These are phyloP conservation scores for Alternaria sp. DNA, from an alignment of 2,329 filamentous ascomycete species.

Conservation along the genomic window DNA sequence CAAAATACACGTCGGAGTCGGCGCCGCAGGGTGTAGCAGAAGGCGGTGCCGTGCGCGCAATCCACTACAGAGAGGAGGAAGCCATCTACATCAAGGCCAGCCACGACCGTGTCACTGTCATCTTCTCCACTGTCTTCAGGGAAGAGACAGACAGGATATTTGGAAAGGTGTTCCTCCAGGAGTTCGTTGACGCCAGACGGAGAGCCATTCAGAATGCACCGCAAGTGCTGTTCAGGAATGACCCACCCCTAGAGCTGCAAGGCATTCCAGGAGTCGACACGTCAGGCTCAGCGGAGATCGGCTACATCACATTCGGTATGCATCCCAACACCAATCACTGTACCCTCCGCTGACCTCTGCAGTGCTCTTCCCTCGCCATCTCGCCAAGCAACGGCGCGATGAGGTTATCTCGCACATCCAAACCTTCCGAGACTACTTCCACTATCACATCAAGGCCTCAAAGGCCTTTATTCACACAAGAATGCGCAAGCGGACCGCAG, in stretches of 20 bases:
- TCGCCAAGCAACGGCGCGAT: conserved; percentile 86
- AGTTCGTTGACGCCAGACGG: conserved; percentile 95
- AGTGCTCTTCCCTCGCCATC: conserved; percentile 96
- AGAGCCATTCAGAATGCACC: conserved; percentile 98
- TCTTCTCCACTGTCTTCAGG: conserved; percentile 97
- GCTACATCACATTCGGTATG: conserved; percentile 97
- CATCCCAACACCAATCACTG: conserved; percentile 27
- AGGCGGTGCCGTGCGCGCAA: conserved; percentile 91
- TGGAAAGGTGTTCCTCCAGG: conserved; percentile 92
- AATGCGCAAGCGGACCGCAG: conserved; percentile 96
- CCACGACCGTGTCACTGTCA: conserved; percentile 96
- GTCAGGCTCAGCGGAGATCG: conserved; percentile 82
- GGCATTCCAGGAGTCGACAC: conserved; percentile 80
- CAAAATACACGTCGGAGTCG: conserved; percentile 91
- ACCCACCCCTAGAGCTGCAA: conserved; percentile 90
- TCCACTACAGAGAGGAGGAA: conserved; percentile 98
- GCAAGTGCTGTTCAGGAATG: conserved; percentile 94
- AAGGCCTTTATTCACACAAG: conserved; percentile 99
- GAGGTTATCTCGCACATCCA: conserved; percentile 99
- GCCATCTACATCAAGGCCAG: conserved; percentile 98
- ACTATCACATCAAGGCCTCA: conserved; percentile 99
- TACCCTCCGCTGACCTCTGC: conserved; percentile 25
- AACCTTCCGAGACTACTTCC: conserved; percentile 99
- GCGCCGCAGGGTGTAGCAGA: conserved; percentile 90
- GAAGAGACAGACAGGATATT: conserved; percentile 98